Percentiles rank a stretch among this genome's conserved stretches.
phyloP scores from a whole-genome alignment of 345 rosid genomes.

The Cardamine chenopodiifolia region DNA sequence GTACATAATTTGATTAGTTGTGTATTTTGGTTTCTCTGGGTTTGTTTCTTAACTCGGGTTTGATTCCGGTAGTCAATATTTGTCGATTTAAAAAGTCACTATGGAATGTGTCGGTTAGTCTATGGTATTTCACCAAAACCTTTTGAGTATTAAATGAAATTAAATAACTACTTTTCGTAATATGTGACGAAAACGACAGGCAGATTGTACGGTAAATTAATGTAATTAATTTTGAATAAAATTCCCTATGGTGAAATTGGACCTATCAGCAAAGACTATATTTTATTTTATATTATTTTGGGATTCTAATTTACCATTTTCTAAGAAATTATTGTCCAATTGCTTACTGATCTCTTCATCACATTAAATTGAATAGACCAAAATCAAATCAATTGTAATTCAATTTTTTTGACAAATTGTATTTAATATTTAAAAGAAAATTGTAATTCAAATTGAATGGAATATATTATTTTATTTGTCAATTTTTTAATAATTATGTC shows the following conservation, averaged over 20 bases:
- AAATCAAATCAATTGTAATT: too few species aligned
- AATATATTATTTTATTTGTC: neutral
- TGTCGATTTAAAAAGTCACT: slow-evolving; percentile 2
- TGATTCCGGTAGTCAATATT: slow-evolving; percentile 29
- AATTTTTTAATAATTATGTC: neutral
- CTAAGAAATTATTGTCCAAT: neutral
- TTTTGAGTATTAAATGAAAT: slow-evolving; percentile 27
- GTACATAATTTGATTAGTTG: slow-evolving; percentile 1
- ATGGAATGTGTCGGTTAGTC: slow-evolving; percentile 35
- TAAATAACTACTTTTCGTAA: slow-evolving; percentile 14
- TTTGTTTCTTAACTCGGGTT: neutral
- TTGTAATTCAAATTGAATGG: neutral
- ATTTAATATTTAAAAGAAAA: neutral
- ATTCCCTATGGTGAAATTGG: slow-evolving; percentile 3
- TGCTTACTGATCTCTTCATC: neutral
- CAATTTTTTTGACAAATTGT: neutral
- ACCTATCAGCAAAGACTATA: slow-evolving; percentile 32
- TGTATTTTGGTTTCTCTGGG: neutral
- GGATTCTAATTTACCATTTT: neutral
- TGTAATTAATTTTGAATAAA: slow-evolving; percentile 4
- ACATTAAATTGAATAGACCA: too few species aligned
- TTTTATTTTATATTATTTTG: neutral
- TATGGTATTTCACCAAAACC: slow-evolving; percentile 31
- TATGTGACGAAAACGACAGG: slow-evolving; percentile 16
- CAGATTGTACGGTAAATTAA: neutral